Base-by-base conservation (phyloP, 2,329 filamentous ascomycete species). In the Fusarium sp. region DNA sequence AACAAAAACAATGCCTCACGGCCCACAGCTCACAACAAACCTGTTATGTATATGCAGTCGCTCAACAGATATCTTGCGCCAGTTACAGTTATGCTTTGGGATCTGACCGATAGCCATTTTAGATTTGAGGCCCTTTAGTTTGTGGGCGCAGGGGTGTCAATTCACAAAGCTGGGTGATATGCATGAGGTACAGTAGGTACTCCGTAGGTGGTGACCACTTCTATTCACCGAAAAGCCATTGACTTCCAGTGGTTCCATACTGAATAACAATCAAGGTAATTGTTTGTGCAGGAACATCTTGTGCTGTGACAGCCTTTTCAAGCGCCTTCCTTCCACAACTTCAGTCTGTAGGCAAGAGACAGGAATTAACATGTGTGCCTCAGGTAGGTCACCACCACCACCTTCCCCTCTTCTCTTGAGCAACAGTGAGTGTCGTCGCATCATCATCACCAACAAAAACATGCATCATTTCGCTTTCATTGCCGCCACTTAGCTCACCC, bases 401-500 rank as follows among this genome's bases (percentile, higher is more conserved):
- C 33, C 44, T 27, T 41, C 50, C 53, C 38, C 33, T 64, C 30
- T 56, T 45, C 32, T 41, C 38, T 49, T 27, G 18, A 57, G 44
- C 41, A 38, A 23, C 23, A 23, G 55, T 40, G 30, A 50, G 61
- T 23, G 52, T 70, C 53, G 55, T 67, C 62, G 56, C 49, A 52
- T 45, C 56, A 71, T 67, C 56, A 71, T 70, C 63, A 60, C 42
- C 46, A 70, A 42, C 67, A 57, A 35, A 23, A 58, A 42, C 37
- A 32, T 49, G 52, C 56, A 54, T 60, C 53, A 56, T 35, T 50
- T 35, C 38, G 32, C 40, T 44, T 41, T 27, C 45, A 20, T 62
- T 30, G 32, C 58, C 54, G 68, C 68, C 64, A 71, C 69, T 58
- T 52, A 61, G 40, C 41, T 40, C 38, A 71, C 64, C 53, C 68